phyloP scores from a whole-genome alignment of 345 rosid species.

The Salix koriyanagi region DNA sequence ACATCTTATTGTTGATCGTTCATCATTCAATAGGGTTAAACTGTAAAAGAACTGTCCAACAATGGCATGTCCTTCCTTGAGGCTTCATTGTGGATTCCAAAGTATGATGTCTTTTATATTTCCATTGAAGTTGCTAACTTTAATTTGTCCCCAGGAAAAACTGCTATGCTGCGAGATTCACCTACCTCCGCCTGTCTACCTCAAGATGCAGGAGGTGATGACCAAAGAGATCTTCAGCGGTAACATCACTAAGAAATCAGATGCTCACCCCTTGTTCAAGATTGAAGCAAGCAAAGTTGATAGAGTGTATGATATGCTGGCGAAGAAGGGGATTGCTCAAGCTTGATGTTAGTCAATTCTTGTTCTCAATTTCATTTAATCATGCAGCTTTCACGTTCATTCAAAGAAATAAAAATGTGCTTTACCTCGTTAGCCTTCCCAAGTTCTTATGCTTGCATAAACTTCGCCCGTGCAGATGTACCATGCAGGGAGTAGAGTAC shows the following conservation, averaged over 20 bases:
- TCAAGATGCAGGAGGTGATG: conserved; percentile 80
- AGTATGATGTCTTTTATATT: not conserved
- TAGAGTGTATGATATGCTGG: conserved; percentile 84
- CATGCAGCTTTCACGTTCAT: not conserved
- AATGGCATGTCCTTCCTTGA: not conserved
- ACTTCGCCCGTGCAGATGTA: not conserved
- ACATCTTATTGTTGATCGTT: not conserved
- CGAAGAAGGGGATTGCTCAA: conserved; percentile 84
- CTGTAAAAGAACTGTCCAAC: not conserved
- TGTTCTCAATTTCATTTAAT: not conserved
- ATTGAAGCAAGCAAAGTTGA: conserved; percentile 76
- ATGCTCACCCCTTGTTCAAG: conserved; percentile 75
- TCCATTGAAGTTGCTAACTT: not conserved
- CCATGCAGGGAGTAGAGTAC: not conserved
- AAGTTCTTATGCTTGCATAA: not conserved
- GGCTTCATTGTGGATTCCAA: not conserved
- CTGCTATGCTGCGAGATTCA: conserved; percentile 67
- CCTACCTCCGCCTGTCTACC: conserved; percentile 71
- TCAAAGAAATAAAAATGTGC: not conserved
- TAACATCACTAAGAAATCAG: conserved; percentile 62
- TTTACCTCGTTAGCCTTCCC: not conserved
- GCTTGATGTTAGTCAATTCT: conserved; percentile 22
- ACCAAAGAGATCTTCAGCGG: conserved; percentile 73
- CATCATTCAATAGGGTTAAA: not conserved
- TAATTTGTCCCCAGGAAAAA: conserved; percentile 65